Conservation (phyloP, 768 basidiomycete species). For the Pleurotus salmoneostramineus region DNA sequence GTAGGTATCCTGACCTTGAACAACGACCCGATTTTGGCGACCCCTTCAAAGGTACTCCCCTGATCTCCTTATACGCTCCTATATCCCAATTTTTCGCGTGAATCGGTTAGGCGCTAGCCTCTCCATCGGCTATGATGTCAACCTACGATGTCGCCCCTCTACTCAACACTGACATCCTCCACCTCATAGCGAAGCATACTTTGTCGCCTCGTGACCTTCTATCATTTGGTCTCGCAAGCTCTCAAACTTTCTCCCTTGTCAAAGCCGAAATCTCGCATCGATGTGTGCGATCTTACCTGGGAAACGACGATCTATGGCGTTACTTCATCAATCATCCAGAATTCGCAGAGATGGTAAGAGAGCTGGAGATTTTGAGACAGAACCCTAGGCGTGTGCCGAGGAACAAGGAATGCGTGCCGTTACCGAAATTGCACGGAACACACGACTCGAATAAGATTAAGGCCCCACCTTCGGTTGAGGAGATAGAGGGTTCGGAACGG, state of each 20-base stretch:
- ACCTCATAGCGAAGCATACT: background rate
- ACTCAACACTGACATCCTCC: background rate
- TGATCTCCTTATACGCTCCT: no score
- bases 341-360: background rate
- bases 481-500: background rate
- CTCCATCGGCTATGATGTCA: no score
- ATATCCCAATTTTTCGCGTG: no score
- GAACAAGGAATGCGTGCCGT: background rate
- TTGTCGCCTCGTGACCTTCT: background rate
- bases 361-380: background rate
- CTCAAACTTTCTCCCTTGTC: background rate
- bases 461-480: background rate
- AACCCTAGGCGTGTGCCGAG: background rate
- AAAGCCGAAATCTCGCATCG: background rate
- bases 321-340: background rate
- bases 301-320: background rate
- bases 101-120: no score
- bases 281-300: background rate
- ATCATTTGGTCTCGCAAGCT: background rate
- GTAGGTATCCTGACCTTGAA: no score
- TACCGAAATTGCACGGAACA: background rate
- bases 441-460: background rate
- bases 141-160: no score
- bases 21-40: no score
- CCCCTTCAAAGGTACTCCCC: no score